Base-by-base conservation (phyloP, 306 rosid species). In the Arachis stenosperma region DNA sequence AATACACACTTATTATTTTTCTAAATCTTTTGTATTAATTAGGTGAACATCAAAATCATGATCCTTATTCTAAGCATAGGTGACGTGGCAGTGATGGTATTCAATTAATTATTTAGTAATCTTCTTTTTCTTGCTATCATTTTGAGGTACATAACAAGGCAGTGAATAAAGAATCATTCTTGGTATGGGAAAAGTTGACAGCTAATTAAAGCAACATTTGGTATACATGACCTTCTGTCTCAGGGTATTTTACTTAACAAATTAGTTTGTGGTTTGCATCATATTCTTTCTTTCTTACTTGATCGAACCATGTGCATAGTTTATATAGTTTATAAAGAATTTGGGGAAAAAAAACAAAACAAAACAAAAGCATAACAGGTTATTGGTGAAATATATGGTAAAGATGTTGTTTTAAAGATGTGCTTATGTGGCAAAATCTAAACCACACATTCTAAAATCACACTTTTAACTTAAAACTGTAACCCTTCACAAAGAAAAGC, bases 251-350 rank as follows among this genome's bases (percentile, higher is more conserved):
- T 71, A 71, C 75, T 59, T 7, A 70, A 48, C 71, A 65, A 50
- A 57, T 48, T 43, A 75, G 78, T 81, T 81, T 57, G 73, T 81
- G 81, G 85, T 47, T 59, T 71, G 59, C 84, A 76, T 65, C 75
- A 73, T 73, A 61, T 52, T 52, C 29, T 52, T 76, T 75, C 70
- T 71, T 67, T 72, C 27, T 22, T 22, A 1, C 77, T 60, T 72
- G 60, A 74, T 72, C 84, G 15, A 77, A 72, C 87, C 82, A 83
- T 83, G 87, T 79, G 84, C 77, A 22, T 70, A 58, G 36, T 46
- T 36, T 4, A 33, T 4, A 33, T 33, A 22, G 27, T 22, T 22
- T 42, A 75, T 79, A 79, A 83, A 79, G 66, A 71, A 79, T 9
- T 79, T 67, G 46, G 56, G 6, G 22, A 37, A 67, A 77, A 22